Evolutionary conservation across 306 rosid genomes (phyloP), one percentile per base, ranked within the genome.

Genomic region (Quercus bicolor): DNA sequence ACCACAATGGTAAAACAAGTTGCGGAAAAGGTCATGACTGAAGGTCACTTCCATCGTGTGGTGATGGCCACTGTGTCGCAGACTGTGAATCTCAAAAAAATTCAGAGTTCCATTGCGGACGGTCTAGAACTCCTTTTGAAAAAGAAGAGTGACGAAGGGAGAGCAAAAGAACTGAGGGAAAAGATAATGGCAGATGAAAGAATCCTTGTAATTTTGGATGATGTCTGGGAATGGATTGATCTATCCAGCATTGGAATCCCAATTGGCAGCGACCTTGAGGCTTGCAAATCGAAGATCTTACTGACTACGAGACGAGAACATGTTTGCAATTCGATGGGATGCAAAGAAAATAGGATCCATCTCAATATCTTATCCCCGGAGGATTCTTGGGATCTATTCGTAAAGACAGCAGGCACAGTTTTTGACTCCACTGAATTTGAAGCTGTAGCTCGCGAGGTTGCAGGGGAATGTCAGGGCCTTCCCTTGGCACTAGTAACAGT

Each of bases 391-490:
- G 15, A 21, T n/a, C 73, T 84, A 51, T 84, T 84, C 62, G 18
- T 52, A 24, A 57, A 28, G 23, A 51, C 34, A 0, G 79, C 69
- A 14, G 14, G 66, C 18, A 45, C 9, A 21, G 8, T 37, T 64
- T n/a, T 72, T 1, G 70, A 66, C 13, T 33, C 75, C 10, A 16
- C 21, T 11, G 37, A 54, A 9, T 77, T 74, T 29, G 69, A 71
- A 34, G 31, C 12, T 1, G 70, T 81, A 4, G 88, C 77, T 0
- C 64, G 33, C 0, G 51, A 23, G 31, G 77, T 85, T 13, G 81
- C 79, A 0, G 13, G 29, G 26, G 83, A 85, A 57, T 85, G 88
- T 13, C 48, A 15, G 14, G 83, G 81, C 29, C 77, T 85, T 64
- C 88, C 88, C 0, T 74, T 81, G 15, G 78, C 83, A 1, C 77